Percentiles rank a stretch among this genome's conserved stretches.
phyloP scores from a whole-genome alignment of 768 basidiomycete genomes.

The Phanerodontia chrysosporium region DNA sequence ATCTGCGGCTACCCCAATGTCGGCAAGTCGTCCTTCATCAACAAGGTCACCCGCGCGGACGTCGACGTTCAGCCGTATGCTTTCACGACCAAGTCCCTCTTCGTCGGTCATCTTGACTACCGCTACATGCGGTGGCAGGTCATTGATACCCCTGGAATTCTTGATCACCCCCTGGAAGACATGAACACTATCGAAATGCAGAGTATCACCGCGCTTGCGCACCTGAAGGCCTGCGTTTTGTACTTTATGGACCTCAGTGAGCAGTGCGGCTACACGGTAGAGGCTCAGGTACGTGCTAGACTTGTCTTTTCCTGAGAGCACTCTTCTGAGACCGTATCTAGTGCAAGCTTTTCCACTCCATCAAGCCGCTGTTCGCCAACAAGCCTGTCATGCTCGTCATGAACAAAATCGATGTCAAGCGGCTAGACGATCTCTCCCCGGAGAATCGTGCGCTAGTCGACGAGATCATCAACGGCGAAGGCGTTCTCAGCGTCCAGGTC shows the following conservation, averaged over 20 bases:
- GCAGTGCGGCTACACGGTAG: conserved; percentile 96
- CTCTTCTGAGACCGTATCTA: conserved; percentile 28
- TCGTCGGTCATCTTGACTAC: conserved; percentile 98
- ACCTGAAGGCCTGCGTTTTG: conserved; percentile 88
- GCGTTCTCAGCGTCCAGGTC: conserved; percentile 73
- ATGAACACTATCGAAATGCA: conserved; percentile 99
- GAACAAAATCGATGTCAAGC: conserved; percentile 95
- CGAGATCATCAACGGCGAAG: conserved; percentile 75
- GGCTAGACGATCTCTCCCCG: conserved; percentile 76
- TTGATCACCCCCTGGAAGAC: conserved; percentile 97
- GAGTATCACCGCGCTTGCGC: conserved; percentile 95
- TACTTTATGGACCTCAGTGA: conserved; percentile 99
- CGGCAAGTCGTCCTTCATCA: conserved; percentile 98
- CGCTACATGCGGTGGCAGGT: conserved; percentile 99
- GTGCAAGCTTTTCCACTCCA: conserved; percentile 99
- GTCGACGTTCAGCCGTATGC: conserved; percentile 99
- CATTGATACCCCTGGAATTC: conserved; percentile 96
- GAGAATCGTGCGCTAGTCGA: conserved; percentile 79
- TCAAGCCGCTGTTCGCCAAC: conserved; percentile 92
- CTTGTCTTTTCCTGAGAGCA: neutral
- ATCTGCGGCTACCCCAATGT: conserved; percentile 99
- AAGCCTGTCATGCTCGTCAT: conserved; percentile 94
- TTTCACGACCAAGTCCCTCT: conserved; percentile 98
- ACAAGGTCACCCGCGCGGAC: conserved; percentile 98
- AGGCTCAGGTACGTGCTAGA: conserved; percentile 72